phyloP scores from a whole-genome alignment of 2,329 filamentous ascomycete species.

The Erysiphe neolycopersici region DNA sequence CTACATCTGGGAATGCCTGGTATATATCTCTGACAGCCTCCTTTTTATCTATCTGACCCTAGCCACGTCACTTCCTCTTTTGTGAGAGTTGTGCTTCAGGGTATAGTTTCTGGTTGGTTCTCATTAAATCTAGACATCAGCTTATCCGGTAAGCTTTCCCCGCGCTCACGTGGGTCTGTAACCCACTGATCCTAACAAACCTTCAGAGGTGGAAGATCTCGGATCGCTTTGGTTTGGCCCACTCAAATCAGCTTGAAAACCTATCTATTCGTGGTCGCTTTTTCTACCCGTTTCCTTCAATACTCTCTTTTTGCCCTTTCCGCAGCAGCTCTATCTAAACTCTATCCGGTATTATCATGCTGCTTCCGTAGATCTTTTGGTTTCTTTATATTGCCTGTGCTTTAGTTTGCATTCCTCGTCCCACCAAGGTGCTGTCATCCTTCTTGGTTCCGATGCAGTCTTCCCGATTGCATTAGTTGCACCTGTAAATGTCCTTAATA shows the following conservation, averaged over 20 bases:
- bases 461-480: too few species aligned
- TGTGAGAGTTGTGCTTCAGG: background rate
- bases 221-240: background rate
- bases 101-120: background rate
- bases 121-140: background rate
- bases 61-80: background rate
- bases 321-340: background rate
- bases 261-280: background rate
- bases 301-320: background rate
- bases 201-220: background rate
- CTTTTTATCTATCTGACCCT: background rate
- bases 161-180: background rate
- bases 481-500: too few species aligned
- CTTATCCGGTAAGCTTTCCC: background rate
- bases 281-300: background rate
- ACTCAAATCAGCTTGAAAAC: background rate
- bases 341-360: background rate
- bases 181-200: background rate
- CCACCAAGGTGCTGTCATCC: too few species aligned
- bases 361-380: background rate
- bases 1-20: background rate
- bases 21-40: background rate
- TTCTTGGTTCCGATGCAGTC: too few species aligned
- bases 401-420: too few species aligned
- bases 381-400: too few species aligned